Base-by-base conservation (phyloP, 2,329 filamentous ascomycete species). In the Ophiostoma fasciatum region DNA sequence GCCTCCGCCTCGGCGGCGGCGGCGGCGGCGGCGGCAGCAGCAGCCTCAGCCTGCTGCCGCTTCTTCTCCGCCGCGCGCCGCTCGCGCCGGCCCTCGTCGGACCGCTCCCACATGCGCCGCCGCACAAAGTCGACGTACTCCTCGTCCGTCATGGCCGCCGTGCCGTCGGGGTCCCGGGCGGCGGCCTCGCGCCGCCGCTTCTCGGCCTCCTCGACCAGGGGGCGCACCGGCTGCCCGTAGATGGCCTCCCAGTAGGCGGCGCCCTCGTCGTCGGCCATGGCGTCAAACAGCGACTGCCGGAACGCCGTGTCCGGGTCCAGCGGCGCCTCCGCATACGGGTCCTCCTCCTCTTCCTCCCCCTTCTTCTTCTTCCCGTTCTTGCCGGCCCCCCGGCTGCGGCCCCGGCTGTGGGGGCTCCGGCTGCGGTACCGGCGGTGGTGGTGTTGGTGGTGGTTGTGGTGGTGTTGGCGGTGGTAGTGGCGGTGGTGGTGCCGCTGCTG, bases 201-300 rank as follows among this genome's bases (percentile, higher is more conserved):
- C n/a, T n/a, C n/a, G 20, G 36, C 44, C 23, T 40, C 42, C 29
- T 40, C 36, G 38, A 94, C 85, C 33, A 96, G 80, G 0, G 90
- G 88, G 38, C 94, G 85, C 33, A 96, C 80, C 0, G 90, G 88
- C 54, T 96, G 88, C 1, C 85, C 87, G 57, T 96, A 98, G n/a
- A 98, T 82, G 13, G 74, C 74, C 55, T 94, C 80, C 90, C 90
- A 98, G 61, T 90, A 98, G 7, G 76, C 72, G 2, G 90, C 90
- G 31, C 88, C 90, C 59, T 98, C 90, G 52, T 96, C 88, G 56
- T 98, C 90, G 26, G 85, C 88, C 57, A 98, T 78, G 22, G 90
- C 90, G 55, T 98, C 90, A 59, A 96, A 96, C 5, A 98, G 75
- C 1, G 85, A 94, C 55, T 93, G 83, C 21, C 83, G 78, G 55